Evolutionary conservation across 2,329 filamentous ascomycete genomes (phyloP), one percentile per base, ranked within the genome.

Genomic region (Aspergillus pseudoglaucus): DNA sequence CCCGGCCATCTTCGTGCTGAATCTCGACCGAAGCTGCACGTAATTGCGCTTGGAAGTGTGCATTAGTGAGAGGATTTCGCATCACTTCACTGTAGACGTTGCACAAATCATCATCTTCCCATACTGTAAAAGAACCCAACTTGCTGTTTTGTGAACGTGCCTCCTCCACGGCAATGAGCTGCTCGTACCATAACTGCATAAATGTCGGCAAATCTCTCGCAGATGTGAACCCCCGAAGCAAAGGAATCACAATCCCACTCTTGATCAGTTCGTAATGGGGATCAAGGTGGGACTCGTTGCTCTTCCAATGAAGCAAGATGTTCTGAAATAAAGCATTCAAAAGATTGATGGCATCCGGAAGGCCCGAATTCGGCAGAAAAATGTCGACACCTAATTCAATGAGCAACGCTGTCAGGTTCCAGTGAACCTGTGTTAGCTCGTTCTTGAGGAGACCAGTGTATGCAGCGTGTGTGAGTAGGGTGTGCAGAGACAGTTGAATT

Each of bases 61-160:
- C 47, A 10, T 62, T 55, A 8, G 60, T 62, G 18, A 69, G 56
- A 6, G 64, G 61, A 20, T 53, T 65, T 22, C 58, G 61, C 48
- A 68, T 50, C 45, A 67, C 42, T 14, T 66, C 60, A 23, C 62
- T 58, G 55, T 67, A 73, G 32, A 54, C 57, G 22, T 64, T 59
- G 30, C 65, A 66, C 12, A 75, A 32, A 49, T 71, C 68, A 44
- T 74, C 69, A 47, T 74, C 70, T 53, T 75, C 72, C 72, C 72
- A 75, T 3, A 73, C 60, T 6, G 67, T 67, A 48, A 66, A 66
- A 4, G 48, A 38, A 39, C 53, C 47, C 22, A 64, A 42, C 22
- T 47, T 56, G 30, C 43, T 42, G 33, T 62, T 53, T 42, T 52
- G 44, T 10, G 48, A 53, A 47, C 66, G 65, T 38, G 60, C 53